Conservation (phyloP, 768 basidiomycete genomes). For the Symmetrospora coprosmae region DNA sequence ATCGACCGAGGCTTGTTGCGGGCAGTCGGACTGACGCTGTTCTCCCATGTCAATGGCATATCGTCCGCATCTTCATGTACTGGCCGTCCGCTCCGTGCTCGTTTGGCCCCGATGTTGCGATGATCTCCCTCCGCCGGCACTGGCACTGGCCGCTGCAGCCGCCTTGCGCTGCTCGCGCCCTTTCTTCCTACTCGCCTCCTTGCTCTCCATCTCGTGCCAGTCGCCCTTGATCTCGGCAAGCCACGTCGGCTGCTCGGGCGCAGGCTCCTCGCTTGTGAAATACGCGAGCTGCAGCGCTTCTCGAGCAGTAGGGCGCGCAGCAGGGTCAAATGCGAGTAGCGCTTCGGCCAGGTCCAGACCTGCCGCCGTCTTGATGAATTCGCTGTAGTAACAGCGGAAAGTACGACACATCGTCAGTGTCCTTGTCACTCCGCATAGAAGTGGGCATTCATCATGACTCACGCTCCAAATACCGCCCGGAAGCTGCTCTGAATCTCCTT, state of each 20-base stretch:
- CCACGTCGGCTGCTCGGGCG: constrained; percentile 57
- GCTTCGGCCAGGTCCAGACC: constrained; percentile 74
- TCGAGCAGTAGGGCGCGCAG: constrained; percentile 55
- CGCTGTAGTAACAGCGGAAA: no score
- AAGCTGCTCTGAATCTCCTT: constrained; percentile 61
- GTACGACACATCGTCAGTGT: neutral
- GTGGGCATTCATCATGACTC: no score
- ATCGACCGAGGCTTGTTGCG: no score
- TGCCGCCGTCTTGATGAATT: constrained; percentile 33
- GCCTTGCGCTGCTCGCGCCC: neutral
- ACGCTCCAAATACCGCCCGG: constrained; percentile 74
- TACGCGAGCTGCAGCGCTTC: constrained; percentile 72
- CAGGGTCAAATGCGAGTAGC: constrained; percentile 67
- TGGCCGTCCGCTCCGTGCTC: no score
- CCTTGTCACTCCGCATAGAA: neutral
- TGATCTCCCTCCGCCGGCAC: no score
- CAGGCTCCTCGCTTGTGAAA: constrained; percentile 66
- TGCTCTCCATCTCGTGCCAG: constrained; percentile 96
- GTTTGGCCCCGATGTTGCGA: no score
- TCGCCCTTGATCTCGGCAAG: constrained; percentile 73
- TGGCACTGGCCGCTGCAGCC: neutral
- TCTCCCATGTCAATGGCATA: no score
- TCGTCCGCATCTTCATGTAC: no score
- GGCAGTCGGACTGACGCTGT: no score
- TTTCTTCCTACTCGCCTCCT: constrained; percentile 47